Conservation (phyloP, 2,329 filamentous ascomycete species). For the Periconia sp. region DNA sequence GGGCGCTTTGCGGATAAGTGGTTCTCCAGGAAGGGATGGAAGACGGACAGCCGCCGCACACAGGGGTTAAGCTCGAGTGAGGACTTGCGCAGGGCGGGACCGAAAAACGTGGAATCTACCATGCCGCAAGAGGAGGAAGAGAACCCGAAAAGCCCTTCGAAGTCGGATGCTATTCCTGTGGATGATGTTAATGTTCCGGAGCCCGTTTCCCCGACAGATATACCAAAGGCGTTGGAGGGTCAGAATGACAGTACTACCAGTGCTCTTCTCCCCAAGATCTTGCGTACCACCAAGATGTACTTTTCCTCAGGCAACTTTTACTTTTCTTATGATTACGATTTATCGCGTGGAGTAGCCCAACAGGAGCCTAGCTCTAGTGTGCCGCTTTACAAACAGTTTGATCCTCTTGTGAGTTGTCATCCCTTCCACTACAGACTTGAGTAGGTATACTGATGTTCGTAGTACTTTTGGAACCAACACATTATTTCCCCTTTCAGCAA, state of each 20-base stretch:
- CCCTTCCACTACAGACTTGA: constrained; percentile 26
- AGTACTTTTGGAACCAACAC: constrained; percentile 88
- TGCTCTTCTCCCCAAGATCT: constrained; percentile 73
- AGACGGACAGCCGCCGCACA: constrained; percentile 67
- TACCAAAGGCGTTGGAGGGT: constrained; percentile 37
- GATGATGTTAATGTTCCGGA: constrained; percentile 20
- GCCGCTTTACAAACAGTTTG: constrained; percentile 71
- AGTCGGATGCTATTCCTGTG: constrained; percentile 22
- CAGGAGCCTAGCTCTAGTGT: constrained; percentile 49
- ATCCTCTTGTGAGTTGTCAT: constrained; percentile 59
- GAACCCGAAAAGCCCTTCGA: constrained; percentile 14
- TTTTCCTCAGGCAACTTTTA: constrained; percentile 85
- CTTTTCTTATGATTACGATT: constrained; percentile 92
- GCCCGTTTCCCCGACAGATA: constrained; percentile 34
- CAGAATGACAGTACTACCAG: constrained; percentile 35
- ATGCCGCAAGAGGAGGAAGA: constrained; percentile 29
- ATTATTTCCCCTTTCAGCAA: constrained; percentile 74
- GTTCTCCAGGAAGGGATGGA: constrained; percentile 87
- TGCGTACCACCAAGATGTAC: constrained; percentile 81
- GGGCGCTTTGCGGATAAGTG: constrained; percentile 87
- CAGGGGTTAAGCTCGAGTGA: constrained; percentile 66
- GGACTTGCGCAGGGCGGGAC: constrained; percentile 41
- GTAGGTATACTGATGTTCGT: background rate
- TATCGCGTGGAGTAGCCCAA: constrained; percentile 66
- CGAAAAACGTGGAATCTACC: constrained; percentile 35